Evolutionary conservation across 306 rosid species (phyloP).

Genomic region (Elaeagnus macrophylla): DNA sequence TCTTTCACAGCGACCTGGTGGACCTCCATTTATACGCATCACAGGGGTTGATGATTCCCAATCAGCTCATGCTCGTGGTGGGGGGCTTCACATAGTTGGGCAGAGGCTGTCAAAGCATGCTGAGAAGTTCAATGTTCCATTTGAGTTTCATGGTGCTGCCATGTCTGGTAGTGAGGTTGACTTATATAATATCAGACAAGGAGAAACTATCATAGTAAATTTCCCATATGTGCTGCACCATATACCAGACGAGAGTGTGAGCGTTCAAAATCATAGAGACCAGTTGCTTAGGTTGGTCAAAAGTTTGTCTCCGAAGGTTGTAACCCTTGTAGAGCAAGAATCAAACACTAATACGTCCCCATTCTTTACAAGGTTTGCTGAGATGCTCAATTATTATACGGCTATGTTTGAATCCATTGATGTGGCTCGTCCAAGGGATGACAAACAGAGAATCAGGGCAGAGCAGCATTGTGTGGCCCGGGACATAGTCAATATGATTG

Average conservation of each 20-base stretch:
- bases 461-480: conserved; percentile 90
- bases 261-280: conserved; percentile 78
- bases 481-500: conserved; percentile 88
- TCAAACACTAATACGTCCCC: conserved; percentile 96
- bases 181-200: conserved; percentile 34
- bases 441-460: conserved; percentile 59
- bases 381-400: conserved; percentile 53
- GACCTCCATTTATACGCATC: conserved; percentile 53
- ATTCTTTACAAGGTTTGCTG: conserved; percentile 53
- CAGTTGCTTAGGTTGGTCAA: conserved; percentile 64
- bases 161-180: conserved; percentile 66
- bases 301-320: conserved; percentile 68
- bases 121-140: conserved; percentile 35
- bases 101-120: conserved; percentile 39
- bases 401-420: conserved; percentile 92
- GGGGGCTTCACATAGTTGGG: conserved; percentile 73
- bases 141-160: conserved; percentile 71
- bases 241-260: conserved; percentile 98
- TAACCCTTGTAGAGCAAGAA: conserved; percentile 86
- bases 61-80: conserved; percentile 79
- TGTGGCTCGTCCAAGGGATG: conserved; percentile 37
- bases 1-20: conserved; percentile 49
- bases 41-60: conserved; percentile 87
- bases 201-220: conserved; percentile 69
- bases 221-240: conserved; percentile 79